These are phyloP conservation scores for Neonectria punicea DNA, from an alignment of 2,329 filamentous ascomycete species.

Conservation along the genomic window DNA sequence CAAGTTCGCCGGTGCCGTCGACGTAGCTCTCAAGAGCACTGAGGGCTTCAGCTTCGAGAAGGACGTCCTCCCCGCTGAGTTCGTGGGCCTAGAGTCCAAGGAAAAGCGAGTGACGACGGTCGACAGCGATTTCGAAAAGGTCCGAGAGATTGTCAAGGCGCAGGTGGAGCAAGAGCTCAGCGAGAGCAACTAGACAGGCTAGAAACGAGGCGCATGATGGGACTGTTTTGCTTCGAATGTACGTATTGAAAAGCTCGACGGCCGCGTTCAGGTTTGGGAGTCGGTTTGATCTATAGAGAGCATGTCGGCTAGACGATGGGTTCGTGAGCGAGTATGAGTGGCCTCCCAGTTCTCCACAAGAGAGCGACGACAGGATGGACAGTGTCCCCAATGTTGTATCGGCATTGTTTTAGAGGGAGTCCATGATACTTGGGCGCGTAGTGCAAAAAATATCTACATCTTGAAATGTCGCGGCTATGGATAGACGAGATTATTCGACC, in stretches of 20 bases:
- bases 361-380: not conserved
- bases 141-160: conserved; percentile 78
- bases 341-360: not conserved
- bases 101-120: conserved; percentile 79
- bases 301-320: not conserved
- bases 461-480: not conserved
- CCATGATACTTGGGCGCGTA: not conserved
- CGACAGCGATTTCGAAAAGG: conserved; percentile 76
- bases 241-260: conserved; percentile 1
- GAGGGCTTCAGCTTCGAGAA: conserved; percentile 78
- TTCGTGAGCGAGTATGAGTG: not conserved
- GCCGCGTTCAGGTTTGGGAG: not conserved
- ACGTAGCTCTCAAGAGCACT: conserved; percentile 77
- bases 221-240: not conserved
- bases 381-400: not conserved
- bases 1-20: conserved; percentile 90
- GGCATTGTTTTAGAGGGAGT: not conserved
- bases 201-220: not conserved
- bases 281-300: not conserved
- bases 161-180: conserved; percentile 66
- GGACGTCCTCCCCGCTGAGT: conserved; percentile 83
- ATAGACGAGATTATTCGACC: not conserved
- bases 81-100: conserved; percentile 80
- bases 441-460: not conserved
- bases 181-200: conserved; percentile 1